These are phyloP conservation scores for Colletotrichum sublineola DNA, from an alignment of 2,329 filamentous ascomycete species.

Conservation along the genomic window DNA sequence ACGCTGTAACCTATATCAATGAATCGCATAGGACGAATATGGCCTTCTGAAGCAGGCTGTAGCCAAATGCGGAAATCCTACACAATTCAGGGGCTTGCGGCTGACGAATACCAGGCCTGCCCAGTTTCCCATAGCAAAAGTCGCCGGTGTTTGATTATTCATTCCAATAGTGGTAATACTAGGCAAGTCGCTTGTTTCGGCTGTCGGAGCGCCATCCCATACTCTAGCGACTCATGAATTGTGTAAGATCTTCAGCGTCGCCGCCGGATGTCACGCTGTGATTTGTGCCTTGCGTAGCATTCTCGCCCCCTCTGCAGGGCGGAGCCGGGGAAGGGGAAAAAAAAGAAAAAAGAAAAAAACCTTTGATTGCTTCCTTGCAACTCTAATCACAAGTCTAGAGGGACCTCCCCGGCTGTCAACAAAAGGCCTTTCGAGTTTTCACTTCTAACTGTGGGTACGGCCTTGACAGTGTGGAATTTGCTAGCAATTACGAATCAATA, in stretches of 20 bases:
- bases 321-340: too few species aligned
- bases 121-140: conserved; percentile 4
- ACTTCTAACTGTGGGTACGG: neutral
- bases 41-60: neutral
- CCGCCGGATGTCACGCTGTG: conserved; percentile 10
- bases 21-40: too few species aligned
- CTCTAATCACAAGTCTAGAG: conserved; percentile 18
- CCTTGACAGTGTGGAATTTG: neutral
- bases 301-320: conserved; percentile 28
- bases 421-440: neutral
- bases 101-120: conserved; percentile 5
- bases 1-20: neutral
- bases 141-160: conserved; percentile 11
- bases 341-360: too few species aligned
- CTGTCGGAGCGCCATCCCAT: conserved; percentile 21
- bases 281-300: conserved; percentile 26
- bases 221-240: conserved; percentile 28
- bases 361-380: conserved; percentile 8
- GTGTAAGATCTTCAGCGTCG: conserved; percentile 3
- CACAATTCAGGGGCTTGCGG: neutral
- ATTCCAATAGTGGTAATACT: conserved; percentile 10
- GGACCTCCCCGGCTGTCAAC: too few species aligned
- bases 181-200: conserved; percentile 23
- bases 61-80: neutral
- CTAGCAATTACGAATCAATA: neutral